phyloP scores from a whole-genome alignment of 495 filamentous ascomycete genomes.

The Talaromyces ruber region DNA sequence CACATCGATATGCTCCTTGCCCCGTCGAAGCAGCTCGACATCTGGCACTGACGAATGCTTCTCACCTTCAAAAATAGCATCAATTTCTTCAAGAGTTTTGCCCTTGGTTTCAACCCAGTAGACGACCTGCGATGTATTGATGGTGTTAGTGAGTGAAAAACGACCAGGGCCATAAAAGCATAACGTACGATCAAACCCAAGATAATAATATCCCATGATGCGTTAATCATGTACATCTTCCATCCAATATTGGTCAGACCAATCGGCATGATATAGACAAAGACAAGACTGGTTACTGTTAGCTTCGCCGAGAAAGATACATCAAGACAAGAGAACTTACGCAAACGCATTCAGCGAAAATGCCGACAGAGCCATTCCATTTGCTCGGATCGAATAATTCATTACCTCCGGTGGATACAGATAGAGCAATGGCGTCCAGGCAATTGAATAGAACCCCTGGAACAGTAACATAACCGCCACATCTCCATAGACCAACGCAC shows the following conservation, averaged over 20 bases:
- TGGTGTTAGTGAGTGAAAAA: background rate
- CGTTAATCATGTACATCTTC: conserved; percentile 21
- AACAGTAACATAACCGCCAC: conserved; percentile 34
- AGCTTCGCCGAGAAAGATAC: background rate
- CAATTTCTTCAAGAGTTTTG: conserved; percentile 48
- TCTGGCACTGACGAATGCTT: conserved; percentile 37
- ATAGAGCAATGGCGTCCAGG: conserved; percentile 50
- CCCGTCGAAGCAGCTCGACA: conserved; percentile 27
- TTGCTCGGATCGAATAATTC: conserved; percentile 17
- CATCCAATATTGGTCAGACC: conserved; percentile 23
- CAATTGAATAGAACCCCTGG: conserved; percentile 52
- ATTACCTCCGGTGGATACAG: conserved; percentile 50
- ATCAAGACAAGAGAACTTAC: conserved; percentile 16
- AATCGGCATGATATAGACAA: conserved; percentile 44
- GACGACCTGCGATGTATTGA: conserved; percentile 4
- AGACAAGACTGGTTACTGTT: conserved; percentile 19
- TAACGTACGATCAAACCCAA: conserved; percentile 14
- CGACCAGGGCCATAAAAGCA: background rate
- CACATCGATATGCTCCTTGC: conserved; percentile 17
- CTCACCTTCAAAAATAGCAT: conserved; percentile 27
- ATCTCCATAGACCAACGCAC: conserved; percentile 31
- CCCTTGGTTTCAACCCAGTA: conserved; percentile 45
- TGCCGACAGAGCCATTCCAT: conserved; percentile 14
- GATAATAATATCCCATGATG: conserved; percentile 16
- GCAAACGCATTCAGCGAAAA: conserved; percentile 36